Percentiles rank a stretch among this genome's conserved stretches.
Evolutionary conservation across 108 stramenopile genomes (phyloP).

Genomic region (Pseudonitzschia delicatissima): DNA sequence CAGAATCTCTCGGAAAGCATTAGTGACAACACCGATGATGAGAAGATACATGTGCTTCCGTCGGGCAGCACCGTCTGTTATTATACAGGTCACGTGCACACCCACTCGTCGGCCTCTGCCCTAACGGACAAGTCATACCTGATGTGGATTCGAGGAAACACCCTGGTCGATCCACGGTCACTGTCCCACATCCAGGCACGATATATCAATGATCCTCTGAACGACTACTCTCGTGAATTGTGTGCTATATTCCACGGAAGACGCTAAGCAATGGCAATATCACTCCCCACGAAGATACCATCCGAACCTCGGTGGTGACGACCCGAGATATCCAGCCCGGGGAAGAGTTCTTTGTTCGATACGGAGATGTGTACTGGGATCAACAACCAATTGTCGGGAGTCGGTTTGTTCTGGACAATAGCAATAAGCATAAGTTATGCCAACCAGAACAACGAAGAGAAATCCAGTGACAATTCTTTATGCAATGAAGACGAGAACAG

Average conservation of each 20-base stretch:
- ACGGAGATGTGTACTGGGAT: slow-evolving; percentile 58
- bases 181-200: slow-evolving; percentile 25
- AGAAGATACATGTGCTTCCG: slow-evolving; percentile 9
- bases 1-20: background rate
- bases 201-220: slow-evolving; percentile 43
- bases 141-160: slow-evolving; percentile 22
- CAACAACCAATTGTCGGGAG: slow-evolving; percentile 1
- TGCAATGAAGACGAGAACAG: background rate
- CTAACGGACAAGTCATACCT: slow-evolving; percentile 32
- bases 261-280: no score
- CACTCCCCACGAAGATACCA: background rate
- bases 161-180: slow-evolving; percentile 29
- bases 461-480: background rate
- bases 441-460: background rate
- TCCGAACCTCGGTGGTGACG: slow-evolving; percentile 40
- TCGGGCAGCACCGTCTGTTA: slow-evolving; percentile 27
- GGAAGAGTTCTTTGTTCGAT: slow-evolving; percentile 78
- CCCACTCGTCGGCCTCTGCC: slow-evolving; percentile 12
- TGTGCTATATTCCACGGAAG: slow-evolving; percentile 23
- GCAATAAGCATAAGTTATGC: no score
- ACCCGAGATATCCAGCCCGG: slow-evolving; percentile 52
- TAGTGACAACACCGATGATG: background rate
- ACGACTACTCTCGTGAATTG: slow-evolving; percentile 32
- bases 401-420: background rate
- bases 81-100: slow-evolving; percentile 38